Conservation (phyloP, 2,329 filamentous ascomycete genomes). For the Pseudohalonectria lignicola region DNA sequence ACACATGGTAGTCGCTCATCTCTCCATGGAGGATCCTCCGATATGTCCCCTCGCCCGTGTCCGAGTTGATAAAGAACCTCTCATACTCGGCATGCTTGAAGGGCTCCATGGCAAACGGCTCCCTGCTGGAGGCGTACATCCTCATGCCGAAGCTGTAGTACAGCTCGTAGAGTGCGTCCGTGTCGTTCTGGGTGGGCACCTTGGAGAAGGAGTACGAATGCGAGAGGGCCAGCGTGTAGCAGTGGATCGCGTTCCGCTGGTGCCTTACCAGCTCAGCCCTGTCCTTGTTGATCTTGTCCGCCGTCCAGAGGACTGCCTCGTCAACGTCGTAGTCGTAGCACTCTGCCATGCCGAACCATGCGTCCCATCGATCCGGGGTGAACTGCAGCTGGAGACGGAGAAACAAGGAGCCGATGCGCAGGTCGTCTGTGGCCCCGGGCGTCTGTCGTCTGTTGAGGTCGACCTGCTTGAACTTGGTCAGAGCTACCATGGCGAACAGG, state of each 20-base stretch:
- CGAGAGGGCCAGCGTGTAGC: conserved; percentile 53
- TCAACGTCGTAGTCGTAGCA: conserved; percentile 82
- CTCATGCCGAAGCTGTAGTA: conserved; percentile 52
- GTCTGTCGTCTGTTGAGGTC: conserved; percentile 65
- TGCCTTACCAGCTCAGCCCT: conserved; percentile 62
- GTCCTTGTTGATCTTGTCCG: conserved; percentile 83
- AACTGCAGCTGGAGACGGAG: conserved; percentile 76
- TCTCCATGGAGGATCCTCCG: conserved; percentile 40
- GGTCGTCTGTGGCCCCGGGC: conserved; percentile 69
- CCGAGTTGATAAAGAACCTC: conserved; percentile 42
- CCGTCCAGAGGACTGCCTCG: conserved; percentile 77
- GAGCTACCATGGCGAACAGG: conserved; percentile 74
- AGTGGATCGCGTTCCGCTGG: conserved; percentile 75
- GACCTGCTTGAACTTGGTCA: conserved; percentile 69
- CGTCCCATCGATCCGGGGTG: conserved; percentile 73
- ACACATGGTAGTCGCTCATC: conserved; percentile 49
- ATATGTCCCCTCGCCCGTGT: conserved; percentile 33
- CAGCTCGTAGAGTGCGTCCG: conserved; percentile 44
- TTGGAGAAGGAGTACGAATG: conserved; percentile 34
- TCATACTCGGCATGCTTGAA: conserved; percentile 46
- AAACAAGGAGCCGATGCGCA: conserved; percentile 71
- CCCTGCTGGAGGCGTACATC: conserved; percentile 49
- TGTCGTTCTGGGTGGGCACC: conserved; percentile 28
- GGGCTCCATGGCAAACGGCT: conserved; percentile 52
- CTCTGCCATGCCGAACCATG: conserved; percentile 81